Base-by-base conservation (phyloP, 2,329 filamentous ascomycete species). In the Aspergillus sergii region DNA sequence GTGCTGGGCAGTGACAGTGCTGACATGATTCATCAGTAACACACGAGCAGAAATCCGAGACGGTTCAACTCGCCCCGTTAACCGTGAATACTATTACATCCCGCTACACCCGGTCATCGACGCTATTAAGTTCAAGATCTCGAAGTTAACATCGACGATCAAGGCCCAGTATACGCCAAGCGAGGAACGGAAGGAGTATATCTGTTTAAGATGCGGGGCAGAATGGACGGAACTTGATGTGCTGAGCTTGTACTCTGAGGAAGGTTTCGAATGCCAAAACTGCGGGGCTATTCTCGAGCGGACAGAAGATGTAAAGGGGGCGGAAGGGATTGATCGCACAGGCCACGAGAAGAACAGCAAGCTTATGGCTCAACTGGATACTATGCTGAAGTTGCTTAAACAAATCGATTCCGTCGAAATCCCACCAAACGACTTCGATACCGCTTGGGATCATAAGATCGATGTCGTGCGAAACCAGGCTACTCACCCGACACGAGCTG, bases 51-150 rank as follows among this genome's bases (percentile, higher is more conserved):
- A 97, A 76, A 82, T 91, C 60, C 89, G 90, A 68, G 91, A 94
- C 73, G 92, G 92, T 58, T 91, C 93, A 64, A 90, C 91, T 62
- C 89, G 93, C 58, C 91, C 92, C 6, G 89, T 91, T 69, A 93
- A 91, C 75, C 88, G 92, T 72, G 96, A 94, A 66, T 99, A 97
- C 84, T 99, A 96, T 82, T 99, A 92, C 79, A 94, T 99, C 76
- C 94, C 97, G 76, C 96, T 96, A 73, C 92, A 95, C 64, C 91
- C 92, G 62, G 93, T 94, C 41, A 93, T 99, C 73, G 95, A 99
- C 79, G 93, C 92, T 56, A 96, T 97, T 80, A 99, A 99, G 78
- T 99, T 91, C 86, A 90, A 92, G 66, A 89, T 97, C 58, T 94
- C 94, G 75, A 90, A 90, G 61, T 88, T 98, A 70, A 93, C 94